Base-by-base conservation (phyloP, 2,329 filamentous ascomycete genomes). In the Arthrobotrys sinensis region DNA sequence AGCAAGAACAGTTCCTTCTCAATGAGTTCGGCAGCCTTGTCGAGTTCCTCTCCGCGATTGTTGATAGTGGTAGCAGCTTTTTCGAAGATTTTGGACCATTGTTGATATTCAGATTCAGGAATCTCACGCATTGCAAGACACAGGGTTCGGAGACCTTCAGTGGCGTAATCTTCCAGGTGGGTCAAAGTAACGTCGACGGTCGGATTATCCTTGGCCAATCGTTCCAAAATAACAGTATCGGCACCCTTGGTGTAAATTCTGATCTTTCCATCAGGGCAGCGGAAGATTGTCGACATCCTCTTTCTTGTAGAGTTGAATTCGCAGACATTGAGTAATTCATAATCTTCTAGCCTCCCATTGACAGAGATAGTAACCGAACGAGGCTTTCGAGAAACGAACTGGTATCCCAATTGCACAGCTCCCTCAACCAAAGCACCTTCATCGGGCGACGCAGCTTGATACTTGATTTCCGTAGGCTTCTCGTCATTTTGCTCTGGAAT, bases 271-370 rank as follows among this genome's bases (percentile, higher is more conserved):
- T 98, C 95, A 0, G 96, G 96, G 83, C 95, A 97, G 66, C 96
- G 91, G 86, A 96, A 97, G 81, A 99, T 96, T 21, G 95, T 93
- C 6, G 96, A 98, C 96, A 99, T 99, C 81, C 96, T 89, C 86
- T 99, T 99, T 82, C 96, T 89, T 7, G 94, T 96, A 0, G 96
- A 98, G 85, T 99, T 99, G 87, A 99, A 99, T 84, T 99, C 96
- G 84, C 95, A 97, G n/a, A 99, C 94, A 1, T 95, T 95, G 75
- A 99, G 86, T 45, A 99, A 88, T 84, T 97, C 93, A 83, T 96
- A 99, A 83, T 97, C 92, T 50, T 89, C 87, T 80, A 93, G 88
- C 81, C 89, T 86, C 0, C 92, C 94, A 45, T 89, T 88, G 0
- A 92, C 91, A 70, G 92, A 89, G 81, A 98, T 94, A 46, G 94